Conservation (phyloP, 2,329 filamentous ascomycete species). For the Trichoderma sp. region DNA sequence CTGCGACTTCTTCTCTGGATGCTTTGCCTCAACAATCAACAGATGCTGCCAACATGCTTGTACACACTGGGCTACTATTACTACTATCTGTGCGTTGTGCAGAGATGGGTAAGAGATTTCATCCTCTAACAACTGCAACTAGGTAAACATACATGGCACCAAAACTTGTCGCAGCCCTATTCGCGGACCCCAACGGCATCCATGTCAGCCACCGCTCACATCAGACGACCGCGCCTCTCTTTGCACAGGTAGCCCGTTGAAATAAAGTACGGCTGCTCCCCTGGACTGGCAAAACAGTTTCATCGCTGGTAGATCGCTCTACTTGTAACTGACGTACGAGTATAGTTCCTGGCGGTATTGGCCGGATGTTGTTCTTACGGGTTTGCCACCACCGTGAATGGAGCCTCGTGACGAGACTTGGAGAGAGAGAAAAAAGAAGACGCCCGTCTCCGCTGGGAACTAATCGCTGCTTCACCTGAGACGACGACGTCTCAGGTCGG, state of each 20-base stretch:
- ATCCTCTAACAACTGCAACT: neutral
- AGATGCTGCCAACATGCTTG: neutral
- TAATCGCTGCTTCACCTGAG: constrained; percentile 24
- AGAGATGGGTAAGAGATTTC: neutral
- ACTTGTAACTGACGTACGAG: neutral
- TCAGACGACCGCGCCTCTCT: neutral
- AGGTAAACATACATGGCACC: neutral
- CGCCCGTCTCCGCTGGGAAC: constrained; percentile 13
- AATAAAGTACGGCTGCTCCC: neutral
- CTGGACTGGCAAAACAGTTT: neutral
- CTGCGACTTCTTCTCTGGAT: neutral
- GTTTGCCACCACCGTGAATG: neutral
- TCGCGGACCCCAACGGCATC: constrained; percentile 13
- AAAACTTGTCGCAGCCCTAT: constrained; percentile 18
- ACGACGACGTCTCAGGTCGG: constrained; percentile 26
- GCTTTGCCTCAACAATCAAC: neutral
- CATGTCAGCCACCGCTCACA: constrained; percentile 12
- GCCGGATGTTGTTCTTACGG: neutral
- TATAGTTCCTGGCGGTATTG: neutral
- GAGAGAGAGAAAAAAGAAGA: neutral
- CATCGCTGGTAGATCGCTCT: neutral
- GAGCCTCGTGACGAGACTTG: neutral
- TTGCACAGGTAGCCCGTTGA: neutral
- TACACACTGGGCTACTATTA: neutral
- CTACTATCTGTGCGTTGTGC: neutral